Evolutionary conservation across 352 stramenopile genomes (phyloP).

Genomic region (Plasmopara viticola): DNA sequence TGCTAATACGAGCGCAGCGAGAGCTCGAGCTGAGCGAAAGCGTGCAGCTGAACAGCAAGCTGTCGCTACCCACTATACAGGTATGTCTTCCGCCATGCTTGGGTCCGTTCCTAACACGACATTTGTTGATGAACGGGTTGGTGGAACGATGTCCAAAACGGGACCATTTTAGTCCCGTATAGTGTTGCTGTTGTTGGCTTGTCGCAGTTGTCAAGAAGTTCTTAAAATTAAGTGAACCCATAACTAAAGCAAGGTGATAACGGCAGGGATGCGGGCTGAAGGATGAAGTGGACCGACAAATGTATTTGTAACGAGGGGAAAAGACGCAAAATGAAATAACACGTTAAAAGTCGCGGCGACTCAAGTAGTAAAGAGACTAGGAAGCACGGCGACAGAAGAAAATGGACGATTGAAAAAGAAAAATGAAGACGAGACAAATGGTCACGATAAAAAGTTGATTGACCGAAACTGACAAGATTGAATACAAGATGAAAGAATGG

Average conservation of each 20-base stretch:
- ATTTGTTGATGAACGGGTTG: conserved; percentile 18
- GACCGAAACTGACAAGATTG: conserved; percentile 14
- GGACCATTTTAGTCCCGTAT: conserved; percentile 26
- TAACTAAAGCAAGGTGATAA: conserved; percentile 7
- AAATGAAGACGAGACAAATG: conserved; percentile 25
- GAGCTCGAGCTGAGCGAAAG: conserved; percentile 30
- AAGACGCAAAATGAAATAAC: conserved; percentile 17
- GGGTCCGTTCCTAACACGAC: conserved; percentile 11
- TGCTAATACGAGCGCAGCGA: conserved; percentile 28
- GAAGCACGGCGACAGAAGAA: conserved; percentile 20
- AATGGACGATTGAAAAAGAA: conserved; percentile 20
- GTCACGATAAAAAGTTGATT: conserved; percentile 31
- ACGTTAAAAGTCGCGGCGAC: conserved; percentile 27
- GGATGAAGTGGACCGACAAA: conserved; percentile 21
- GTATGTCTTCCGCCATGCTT: conserved; percentile 21
- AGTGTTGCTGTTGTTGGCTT: conserved; percentile 4
- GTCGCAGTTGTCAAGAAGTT: conserved; percentile 10
- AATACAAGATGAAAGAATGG: conserved; percentile 10
- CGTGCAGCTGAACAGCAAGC: conserved; percentile 20
- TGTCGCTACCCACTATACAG: conserved; percentile 17
- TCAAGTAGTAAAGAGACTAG: conserved; percentile 28
- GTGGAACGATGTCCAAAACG: conserved; percentile 18
- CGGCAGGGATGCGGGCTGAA: conserved; percentile 5
- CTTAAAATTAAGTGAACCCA: conserved; percentile 17
- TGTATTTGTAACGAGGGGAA: conserved; percentile 37